These are phyloP conservation scores for Rhipidocladum racemiflorum DNA, from an alignment of 176 grass and related monocot genomes.

Conservation along the genomic window DNA sequence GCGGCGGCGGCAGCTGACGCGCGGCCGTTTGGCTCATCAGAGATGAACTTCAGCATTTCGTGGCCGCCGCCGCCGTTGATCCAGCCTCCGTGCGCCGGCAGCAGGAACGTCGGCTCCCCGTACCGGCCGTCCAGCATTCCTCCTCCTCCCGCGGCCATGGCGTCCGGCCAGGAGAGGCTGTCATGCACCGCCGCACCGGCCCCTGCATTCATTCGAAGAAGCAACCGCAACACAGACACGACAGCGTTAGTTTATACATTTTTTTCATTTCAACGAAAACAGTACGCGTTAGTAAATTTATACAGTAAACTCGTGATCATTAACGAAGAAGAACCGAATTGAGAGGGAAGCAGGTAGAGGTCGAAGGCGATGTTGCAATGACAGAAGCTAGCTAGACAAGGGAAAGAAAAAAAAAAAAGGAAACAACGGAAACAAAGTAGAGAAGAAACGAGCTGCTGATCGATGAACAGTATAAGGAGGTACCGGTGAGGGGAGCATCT, in stretches of 20 bases:
- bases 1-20: neutral
- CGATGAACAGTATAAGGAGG: neutral
- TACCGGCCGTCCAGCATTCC: neutral
- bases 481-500: neutral
- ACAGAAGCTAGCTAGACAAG: neutral
- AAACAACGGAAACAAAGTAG: neutral
- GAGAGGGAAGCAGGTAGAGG: neutral
- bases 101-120: conserved; percentile 9
- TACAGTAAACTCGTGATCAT: neutral
- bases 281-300: neutral
- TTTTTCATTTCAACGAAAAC: no score
- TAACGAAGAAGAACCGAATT: neutral
- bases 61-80: neutral
- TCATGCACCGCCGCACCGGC: neutral
- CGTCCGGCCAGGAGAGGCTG: conserved; percentile 13
- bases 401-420: neutral
- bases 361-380: neutral
- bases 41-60: conserved; percentile 17
- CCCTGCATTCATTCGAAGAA: neutral
- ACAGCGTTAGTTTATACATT: neutral
- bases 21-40: neutral
- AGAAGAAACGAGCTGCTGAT: no score
- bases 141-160: neutral
- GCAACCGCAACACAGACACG: neutral
- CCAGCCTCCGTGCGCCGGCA: conserved; percentile 12